Evolutionary conservation across 768 basidiomycete species (phyloP).

Genomic region (Serpula lacrymans): DNA sequence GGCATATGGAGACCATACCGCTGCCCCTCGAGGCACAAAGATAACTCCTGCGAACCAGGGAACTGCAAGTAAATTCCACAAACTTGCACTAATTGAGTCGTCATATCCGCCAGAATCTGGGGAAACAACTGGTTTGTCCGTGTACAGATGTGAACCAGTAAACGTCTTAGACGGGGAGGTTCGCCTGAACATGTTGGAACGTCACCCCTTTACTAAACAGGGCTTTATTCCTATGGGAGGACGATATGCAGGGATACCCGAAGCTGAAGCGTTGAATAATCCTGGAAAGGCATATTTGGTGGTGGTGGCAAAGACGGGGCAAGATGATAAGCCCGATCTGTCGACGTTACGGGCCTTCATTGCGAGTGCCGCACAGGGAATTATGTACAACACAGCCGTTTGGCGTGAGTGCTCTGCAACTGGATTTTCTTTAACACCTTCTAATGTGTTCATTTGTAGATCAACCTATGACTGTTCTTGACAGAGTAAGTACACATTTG

Average conservation of each 20-base stretch:
- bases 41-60: slow-evolving; percentile 86
- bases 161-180: slow-evolving; percentile 43
- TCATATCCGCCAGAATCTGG: slow-evolving; percentile 57
- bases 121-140: slow-evolving; percentile 70
- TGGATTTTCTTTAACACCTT: slow-evolving; percentile 2
- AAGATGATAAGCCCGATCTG: slow-evolving; percentile 75
- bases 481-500: slow-evolving; percentile 45
- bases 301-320: slow-evolving; percentile 79
- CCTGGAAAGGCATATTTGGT: slow-evolving; percentile 68
- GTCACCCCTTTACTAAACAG: slow-evolving; percentile 88
- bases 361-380: slow-evolving; percentile 77
- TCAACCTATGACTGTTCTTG: slow-evolving; percentile 87
- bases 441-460: slow-evolving; percentile 43
- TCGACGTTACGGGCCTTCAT: slow-evolving; percentile 76
- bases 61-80: slow-evolving; percentile 91
- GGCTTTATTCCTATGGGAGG: slow-evolving; percentile 94
- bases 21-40: slow-evolving; percentile 64
- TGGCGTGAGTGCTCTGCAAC: slow-evolving; percentile 72
- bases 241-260: slow-evolving; percentile 28
- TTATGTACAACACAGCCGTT: slow-evolving; percentile 76
- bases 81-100: slow-evolving; percentile 67
- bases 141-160: slow-evolving; percentile 75
- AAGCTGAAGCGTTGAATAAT: slow-evolving; percentile 43
- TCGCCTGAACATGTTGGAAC: slow-evolving; percentile 73
- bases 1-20: slow-evolving; percentile 66